Evolutionary conservation across 805 yeast species (phyloP).

Genomic region (Wickerhamiella spandovensis): DNA sequence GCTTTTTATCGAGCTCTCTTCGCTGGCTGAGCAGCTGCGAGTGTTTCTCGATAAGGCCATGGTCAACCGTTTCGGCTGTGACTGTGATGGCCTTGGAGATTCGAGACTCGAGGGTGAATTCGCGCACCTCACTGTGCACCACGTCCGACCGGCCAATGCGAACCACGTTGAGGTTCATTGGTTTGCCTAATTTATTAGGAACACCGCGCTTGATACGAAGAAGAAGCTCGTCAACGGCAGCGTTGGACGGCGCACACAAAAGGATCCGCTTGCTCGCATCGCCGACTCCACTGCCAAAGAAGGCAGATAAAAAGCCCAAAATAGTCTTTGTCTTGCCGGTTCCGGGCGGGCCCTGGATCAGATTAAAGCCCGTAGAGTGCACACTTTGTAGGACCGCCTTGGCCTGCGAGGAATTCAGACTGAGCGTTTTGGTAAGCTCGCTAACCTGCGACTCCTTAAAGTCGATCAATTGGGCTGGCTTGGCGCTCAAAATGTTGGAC

Average conservation of each 20-base stretch:
- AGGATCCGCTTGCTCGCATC: conserved; percentile 40
- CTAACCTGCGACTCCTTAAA: conserved; percentile 28
- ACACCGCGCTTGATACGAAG: conserved; percentile 60
- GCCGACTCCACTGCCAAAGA: conserved; percentile 23
- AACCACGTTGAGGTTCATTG: conserved; percentile 51
- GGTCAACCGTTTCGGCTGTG: conserved; percentile 19
- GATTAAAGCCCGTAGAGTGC: conserved; percentile 57
- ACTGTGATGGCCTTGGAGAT: conserved; percentile 34
- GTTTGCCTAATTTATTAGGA: neutral
- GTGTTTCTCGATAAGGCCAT: conserved; percentile 31
- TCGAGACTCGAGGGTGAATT: conserved; percentile 71
- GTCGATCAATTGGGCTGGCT: conserved; percentile 30
- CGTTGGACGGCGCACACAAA: conserved; percentile 96
- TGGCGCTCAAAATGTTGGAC: conserved; percentile 52
- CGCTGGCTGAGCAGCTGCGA: conserved; percentile 43
- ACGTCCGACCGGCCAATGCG: conserved; percentile 86
- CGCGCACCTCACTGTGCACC: conserved; percentile 67
- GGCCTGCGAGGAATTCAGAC: conserved; percentile 83
- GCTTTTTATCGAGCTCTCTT: conserved; percentile 32
- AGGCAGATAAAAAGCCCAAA: conserved; percentile 76
- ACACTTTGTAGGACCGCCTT: conserved; percentile 69
- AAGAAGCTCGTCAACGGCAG: conserved; percentile 94
- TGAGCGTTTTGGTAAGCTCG: conserved; percentile 35
- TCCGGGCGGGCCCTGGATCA: conserved; percentile 97
- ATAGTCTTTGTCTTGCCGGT: conserved; percentile 98